Base-by-base conservation (phyloP, 345 rosid species). In the Lepidium didymum region DNA sequence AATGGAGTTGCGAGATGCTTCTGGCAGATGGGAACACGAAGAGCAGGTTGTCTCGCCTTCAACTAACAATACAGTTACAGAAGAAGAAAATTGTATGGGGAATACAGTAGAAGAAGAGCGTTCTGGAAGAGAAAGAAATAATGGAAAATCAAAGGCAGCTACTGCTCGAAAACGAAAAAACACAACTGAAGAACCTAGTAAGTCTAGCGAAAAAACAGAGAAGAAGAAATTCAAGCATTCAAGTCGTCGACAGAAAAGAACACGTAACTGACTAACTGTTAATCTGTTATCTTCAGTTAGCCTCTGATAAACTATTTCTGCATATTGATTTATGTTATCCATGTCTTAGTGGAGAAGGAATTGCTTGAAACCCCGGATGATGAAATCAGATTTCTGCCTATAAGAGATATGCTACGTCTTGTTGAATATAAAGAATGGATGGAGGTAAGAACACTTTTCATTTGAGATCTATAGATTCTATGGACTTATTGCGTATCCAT, bases 171-270 rank as follows among this genome's bases (percentile, higher is more conserved):
- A 74, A 67, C 72, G 57, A 50, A 83, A 83, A 80, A 68, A 79
- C 34, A 78, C 75, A 69, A 81, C 58, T 43, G 75, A 66, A 41
- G 81, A 76, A 56, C 37, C 78, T 14, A 86, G 71, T 67, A 60
- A 81, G 29, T 65, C 80, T 35, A 71, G 52, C 3, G 66, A 87
- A 58, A 68, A 78, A 45, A 80, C 80, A 14, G 67, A 66, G 37
- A 82, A 85, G 81, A 93, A 85, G 73, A 93, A 86, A 67, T 90
- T 93, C 70, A 69, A 90, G 51, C 96, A 87, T 81, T 75, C 96
- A 52, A 80, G 85, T 73, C 88, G 84, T 49, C 80, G 91, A 42
- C 85, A 78, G 72, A 59, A 87, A 69, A 54, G 74, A 56, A 80
- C 60, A 55, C 8, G 92, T 90, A 70, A 74, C 35, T 63, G 3